These are phyloP conservation scores for Westerdykella sp. DNA, from an alignment of 2,329 filamentous ascomycete genomes.

Conservation along the genomic window DNA sequence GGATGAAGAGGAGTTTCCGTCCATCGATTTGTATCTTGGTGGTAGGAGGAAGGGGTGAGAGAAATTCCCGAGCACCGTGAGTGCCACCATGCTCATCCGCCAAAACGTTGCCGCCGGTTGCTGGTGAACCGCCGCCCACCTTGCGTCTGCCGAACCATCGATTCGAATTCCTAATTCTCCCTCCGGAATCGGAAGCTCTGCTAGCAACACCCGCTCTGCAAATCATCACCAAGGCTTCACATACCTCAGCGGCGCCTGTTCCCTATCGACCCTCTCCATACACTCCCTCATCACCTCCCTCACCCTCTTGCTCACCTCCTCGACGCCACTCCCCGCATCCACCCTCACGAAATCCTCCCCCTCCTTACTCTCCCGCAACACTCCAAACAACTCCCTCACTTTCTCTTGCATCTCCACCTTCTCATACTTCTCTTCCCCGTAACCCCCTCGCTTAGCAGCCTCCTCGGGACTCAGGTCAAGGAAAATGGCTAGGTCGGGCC, in stretches of 20 bases:
- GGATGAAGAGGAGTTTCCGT: background rate
- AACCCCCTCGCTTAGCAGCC: constrained; percentile 73
- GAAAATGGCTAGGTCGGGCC: constrained; percentile 82
- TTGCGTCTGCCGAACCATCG: too few relatives aligned
- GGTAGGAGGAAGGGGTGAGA: too few relatives aligned
- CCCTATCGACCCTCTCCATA: constrained; percentile 23
- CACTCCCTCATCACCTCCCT: constrained; percentile 16
- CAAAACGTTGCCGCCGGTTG: too few relatives aligned
- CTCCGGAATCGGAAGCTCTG: background rate
- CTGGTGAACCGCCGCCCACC: too few relatives aligned
- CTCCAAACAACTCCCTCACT: constrained; percentile 67
- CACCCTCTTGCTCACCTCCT: constrained; percentile 44
- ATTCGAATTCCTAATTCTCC: too few relatives aligned
- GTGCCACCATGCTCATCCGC: too few relatives aligned
- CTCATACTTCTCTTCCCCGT: constrained; percentile 85
- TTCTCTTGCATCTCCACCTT: constrained; percentile 71
- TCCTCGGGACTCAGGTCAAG: constrained; percentile 70
- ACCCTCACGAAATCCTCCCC: constrained; percentile 49
- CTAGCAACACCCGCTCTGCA: background rate
- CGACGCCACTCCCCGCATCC: constrained; percentile 48
- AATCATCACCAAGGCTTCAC: constrained; percentile 25
- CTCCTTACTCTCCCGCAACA: constrained; percentile 44
- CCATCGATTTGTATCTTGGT: background rate
- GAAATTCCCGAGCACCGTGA: background rate
- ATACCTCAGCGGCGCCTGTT: constrained; percentile 15